phyloP scores from a whole-genome alignment of 2,329 filamentous ascomycete species.

The Chaetomium sp. region DNA sequence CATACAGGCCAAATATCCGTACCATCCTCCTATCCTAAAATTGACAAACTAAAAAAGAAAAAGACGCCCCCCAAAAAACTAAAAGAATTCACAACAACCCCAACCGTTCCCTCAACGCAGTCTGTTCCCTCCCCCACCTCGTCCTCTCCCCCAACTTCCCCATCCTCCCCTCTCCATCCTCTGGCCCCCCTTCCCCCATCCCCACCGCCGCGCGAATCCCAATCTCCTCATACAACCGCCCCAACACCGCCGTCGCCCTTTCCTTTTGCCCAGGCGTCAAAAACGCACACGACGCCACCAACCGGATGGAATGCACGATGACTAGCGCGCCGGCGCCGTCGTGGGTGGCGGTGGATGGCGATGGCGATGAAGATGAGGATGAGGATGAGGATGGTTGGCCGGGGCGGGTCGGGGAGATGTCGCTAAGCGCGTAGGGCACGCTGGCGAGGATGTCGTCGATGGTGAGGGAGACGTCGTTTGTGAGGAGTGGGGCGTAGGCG shows the following conservation, averaged over 20 bases:
- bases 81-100: too few relatives aligned
- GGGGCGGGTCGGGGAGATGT: constrained; percentile 23
- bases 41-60: too few relatives aligned
- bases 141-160: not conserved
- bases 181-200: constrained; percentile 6
- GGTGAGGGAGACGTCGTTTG: constrained; percentile 22
- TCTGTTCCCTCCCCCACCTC: constrained; percentile 14
- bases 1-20: too few relatives aligned
- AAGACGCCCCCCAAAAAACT: too few relatives aligned
- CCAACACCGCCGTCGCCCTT: constrained; percentile 21
- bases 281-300: constrained; percentile 28
- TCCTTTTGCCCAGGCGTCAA: constrained; percentile 22
- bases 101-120: too few relatives aligned
- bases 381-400: too few relatives aligned
- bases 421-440: constrained; percentile 30
- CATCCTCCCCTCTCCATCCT: not conserved
- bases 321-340: constrained; percentile 29
- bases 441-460: constrained; percentile 29
- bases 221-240: constrained; percentile 26
- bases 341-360: constrained; percentile 17
- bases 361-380: too few relatives aligned
- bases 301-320: constrained; percentile 25
- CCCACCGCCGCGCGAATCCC: constrained; percentile 27
- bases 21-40: too few relatives aligned
- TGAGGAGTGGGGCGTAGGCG: constrained; percentile 12